These are phyloP conservation scores for Poa pratensis DNA, from an alignment of 176 grass and related monocot species.

Conservation along the genomic window DNA sequence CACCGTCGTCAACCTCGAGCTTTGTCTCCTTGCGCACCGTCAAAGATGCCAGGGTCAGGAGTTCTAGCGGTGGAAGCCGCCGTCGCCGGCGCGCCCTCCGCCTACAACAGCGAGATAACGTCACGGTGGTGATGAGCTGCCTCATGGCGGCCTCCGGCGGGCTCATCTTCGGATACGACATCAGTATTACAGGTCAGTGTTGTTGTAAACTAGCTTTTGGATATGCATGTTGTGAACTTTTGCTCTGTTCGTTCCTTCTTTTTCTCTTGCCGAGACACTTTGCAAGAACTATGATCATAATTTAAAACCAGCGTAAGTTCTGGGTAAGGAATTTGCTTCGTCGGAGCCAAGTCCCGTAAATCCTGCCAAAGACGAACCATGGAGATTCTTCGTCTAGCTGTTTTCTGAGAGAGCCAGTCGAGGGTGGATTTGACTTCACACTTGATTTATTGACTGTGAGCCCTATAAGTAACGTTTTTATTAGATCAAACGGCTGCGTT, in stretches of 20 bases:
- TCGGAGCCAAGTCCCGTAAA: neutral
- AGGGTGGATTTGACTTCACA: neutral
- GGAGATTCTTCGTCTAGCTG: neutral
- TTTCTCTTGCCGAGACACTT: too few species aligned
- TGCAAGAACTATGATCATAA: neutral
- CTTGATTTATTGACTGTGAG: neutral
- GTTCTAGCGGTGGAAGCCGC: neutral
- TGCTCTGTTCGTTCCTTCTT: neutral
- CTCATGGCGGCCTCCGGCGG: conserved; percentile 81
- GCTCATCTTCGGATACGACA: conserved; percentile 83
- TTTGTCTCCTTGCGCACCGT: neutral
- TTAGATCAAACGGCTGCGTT: too few species aligned
- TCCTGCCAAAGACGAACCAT: neutral
- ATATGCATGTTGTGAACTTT: neutral
- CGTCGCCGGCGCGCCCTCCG: neutral
- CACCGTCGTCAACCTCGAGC: neutral
- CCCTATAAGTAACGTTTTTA: too few species aligned
- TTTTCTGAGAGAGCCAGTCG: neutral
- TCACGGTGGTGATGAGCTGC: conserved; percentile 66
- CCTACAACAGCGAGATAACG: conserved; percentile 61
- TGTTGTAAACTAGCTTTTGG: neutral
- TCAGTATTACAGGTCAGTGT: conserved; percentile 70
- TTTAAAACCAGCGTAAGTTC: neutral
- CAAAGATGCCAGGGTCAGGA: conserved; percentile 38
- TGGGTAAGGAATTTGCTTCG: neutral